Base-by-base conservation (phyloP, 208 protist species). In the Trypanosoma mega region DNA sequence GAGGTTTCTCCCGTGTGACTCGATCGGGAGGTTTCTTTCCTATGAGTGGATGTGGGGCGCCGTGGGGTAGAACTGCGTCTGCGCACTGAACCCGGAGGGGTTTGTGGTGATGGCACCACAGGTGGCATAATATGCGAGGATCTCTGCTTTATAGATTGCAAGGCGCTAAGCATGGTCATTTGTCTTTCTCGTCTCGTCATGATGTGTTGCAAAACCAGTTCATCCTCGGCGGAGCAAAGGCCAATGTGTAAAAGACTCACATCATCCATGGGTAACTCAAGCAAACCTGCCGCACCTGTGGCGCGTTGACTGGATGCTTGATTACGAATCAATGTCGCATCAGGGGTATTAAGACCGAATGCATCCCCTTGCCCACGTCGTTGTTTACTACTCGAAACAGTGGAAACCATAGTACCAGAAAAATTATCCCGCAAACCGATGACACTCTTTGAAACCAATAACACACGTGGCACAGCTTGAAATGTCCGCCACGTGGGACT, bases 161-260 rank as follows among this genome's bases (percentile, higher is more conserved):
- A 3, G 20, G 26, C 5, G 0, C 24, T 1, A 24, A 51, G 7
- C 24, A 8, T 50, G 45, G 2, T 48, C 36, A 56, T 18, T 31
- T 68, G 57, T 48, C 50, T 18, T 27, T 62, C 14, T 24, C 59
- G 57, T 23, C 59, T 68, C 14, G 41, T 27, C 26, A 60, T 55
- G 18, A 66, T 66, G n/a, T 55, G 36, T 27, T 68, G 34, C 65
- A 72, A 57, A 5, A 89, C 85, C 7, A 92, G 76, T 49, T 87
- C 79, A 72, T 92, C 85, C 41, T 87, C 76, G 11, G 76, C 72
- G 18, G 78, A 59, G 58, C 85, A 92, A 4, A 92, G 71, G 6
- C 79, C 85, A 36, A 92, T 68, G 67, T 92, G 85, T 16, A 92
- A 60, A 14, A 92, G 54, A 70, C 85, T 92, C 44, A 92, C 80